A percentile compares a stretch with the other conserved stretches of the same genome.
These are phyloP conservation scores for Saccharum officinarum DNA, from an alignment of 176 grass and related monocot species.

Conservation along the genomic window DNA sequence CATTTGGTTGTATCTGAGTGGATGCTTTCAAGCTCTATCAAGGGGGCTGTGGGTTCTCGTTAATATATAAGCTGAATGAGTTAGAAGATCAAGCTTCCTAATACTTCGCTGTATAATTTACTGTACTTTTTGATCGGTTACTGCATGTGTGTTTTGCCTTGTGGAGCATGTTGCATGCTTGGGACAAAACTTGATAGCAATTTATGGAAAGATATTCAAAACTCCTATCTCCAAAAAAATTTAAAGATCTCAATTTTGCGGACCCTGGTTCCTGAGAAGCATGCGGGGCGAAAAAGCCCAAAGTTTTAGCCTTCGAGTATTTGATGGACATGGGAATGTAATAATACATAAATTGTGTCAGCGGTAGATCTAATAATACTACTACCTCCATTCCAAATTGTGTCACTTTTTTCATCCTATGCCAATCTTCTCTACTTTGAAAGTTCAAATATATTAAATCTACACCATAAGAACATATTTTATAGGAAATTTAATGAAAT, in stretches of 20 bases:
- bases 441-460: background rate
- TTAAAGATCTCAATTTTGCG: background rate
- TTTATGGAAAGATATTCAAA: background rate
- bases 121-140: slow-evolving; percentile 7
- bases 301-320: background rate
- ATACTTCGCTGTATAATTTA: background rate
- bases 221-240: background rate
- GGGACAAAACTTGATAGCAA: background rate
- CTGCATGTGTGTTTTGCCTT: slow-evolving; percentile 3
- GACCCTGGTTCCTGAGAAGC: background rate
- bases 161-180: background rate
- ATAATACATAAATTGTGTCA: background rate
- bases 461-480: background rate
- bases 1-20: slow-evolving; percentile 3
- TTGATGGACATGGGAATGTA: background rate
- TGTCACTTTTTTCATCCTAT: background rate
- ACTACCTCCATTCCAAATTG: background rate
- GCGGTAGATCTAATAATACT: background rate
- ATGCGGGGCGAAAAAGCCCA: background rate
- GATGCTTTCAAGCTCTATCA: background rate
- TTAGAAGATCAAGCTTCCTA: background rate
- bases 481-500: background rate
- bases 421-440: background rate
- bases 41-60: background rate
- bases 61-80: slow-evolving; percentile 5